A percentile compares a stretch with the other conserved stretches of the same genome.
phyloP scores from a whole-genome alignment of 2,329 filamentous ascomycete species.

The Cadophora gregata region DNA sequence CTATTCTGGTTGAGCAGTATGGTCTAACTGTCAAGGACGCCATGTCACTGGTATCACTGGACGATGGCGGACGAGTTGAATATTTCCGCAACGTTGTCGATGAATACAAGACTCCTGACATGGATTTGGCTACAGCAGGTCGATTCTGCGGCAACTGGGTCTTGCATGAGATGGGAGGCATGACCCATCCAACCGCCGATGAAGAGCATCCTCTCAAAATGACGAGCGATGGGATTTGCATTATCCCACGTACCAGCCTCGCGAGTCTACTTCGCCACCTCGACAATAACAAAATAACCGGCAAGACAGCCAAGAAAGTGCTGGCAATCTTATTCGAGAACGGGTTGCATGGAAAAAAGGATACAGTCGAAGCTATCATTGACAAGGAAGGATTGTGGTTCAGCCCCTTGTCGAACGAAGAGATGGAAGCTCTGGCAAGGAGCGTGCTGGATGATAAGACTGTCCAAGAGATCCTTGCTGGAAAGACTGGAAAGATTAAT shows the following conservation, averaged over 20 bases:
- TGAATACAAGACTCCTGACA: slow-evolving; percentile 31
- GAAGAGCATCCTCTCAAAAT: slow-evolving; percentile 38
- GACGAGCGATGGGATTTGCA: slow-evolving; percentile 36
- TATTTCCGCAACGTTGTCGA: slow-evolving; percentile 77
- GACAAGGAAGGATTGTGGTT: slow-evolving; percentile 61
- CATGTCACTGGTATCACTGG: slow-evolving; percentile 75
- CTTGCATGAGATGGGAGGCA: slow-evolving; percentile 75
- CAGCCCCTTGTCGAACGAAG: slow-evolving; percentile 57
- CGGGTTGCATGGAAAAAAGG: slow-evolving; percentile 45
- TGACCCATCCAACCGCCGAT: slow-evolving; percentile 56
- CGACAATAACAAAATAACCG: slow-evolving; percentile 53
- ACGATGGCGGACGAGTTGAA: slow-evolving; percentile 79
- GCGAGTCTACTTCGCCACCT: slow-evolving; percentile 53
- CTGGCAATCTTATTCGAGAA: slow-evolving; percentile 57
- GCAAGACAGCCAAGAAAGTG: slow-evolving; percentile 64
- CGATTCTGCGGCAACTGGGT: slow-evolving; percentile 68
- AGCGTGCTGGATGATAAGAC: slow-evolving; percentile 62
- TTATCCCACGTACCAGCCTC: slow-evolving; percentile 42
- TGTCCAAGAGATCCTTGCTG: slow-evolving; percentile 64
- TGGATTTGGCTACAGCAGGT: slow-evolving; percentile 45
- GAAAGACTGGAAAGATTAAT: slow-evolving; percentile 68
- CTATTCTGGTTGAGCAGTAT: slow-evolving; percentile 65
- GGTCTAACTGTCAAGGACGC: slow-evolving; percentile 83
- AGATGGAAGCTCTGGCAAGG: slow-evolving; percentile 61
- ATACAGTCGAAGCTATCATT: slow-evolving; percentile 58